A percentile compares a stretch with the other conserved stretches of the same genome.
Evolutionary conservation across 2,329 filamentous ascomycete genomes (phyloP).

Genomic region (Fusarium torulosum): DNA sequence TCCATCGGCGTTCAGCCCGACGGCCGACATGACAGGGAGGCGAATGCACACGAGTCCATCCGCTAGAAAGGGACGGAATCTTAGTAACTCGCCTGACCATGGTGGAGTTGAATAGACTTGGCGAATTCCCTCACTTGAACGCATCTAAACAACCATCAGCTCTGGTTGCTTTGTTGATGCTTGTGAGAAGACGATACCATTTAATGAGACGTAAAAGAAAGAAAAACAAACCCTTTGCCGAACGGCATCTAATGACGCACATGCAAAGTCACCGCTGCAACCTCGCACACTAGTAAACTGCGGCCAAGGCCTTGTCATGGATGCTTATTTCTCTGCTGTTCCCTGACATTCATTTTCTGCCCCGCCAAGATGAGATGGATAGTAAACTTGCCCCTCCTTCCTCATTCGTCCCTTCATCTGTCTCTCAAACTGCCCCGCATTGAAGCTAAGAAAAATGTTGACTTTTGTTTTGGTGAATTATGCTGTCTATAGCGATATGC

Average conservation of each 20-base stretch:
- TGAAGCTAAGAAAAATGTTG: conserved; percentile 12
- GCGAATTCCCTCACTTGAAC: conserved; percentile 35
- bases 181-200: conserved; percentile 19
- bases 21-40: conserved; percentile 15
- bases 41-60: conserved; percentile 28
- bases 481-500: conserved; percentile 29
- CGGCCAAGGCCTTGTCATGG: conserved; percentile 34
- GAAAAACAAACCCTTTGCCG: conserved; percentile 13
- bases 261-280: conserved; percentile 40
- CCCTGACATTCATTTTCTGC: conserved; percentile 34
- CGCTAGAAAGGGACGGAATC: conserved; percentile 32
- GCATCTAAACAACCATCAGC: conserved; percentile 29
- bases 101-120: conserved; percentile 41
- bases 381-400: conserved; percentile 44
- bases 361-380: conserved; percentile 41
- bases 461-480: conserved; percentile 14
- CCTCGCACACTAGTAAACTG: conserved; percentile 28
- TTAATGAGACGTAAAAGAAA: conserved; percentile 20
- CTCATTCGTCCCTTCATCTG: conserved; percentile 43
- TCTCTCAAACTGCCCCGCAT: conserved; percentile 43
- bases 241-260: conserved; percentile 41
- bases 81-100: conserved; percentile 34
- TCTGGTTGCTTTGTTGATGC: conserved; percentile 30
- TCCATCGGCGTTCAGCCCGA: conserved; percentile 23
- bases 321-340: conserved; percentile 36